Evolutionary conservation across 768 basidiomycete species (phyloP), one percentile per base, ranked within the genome.

Genomic region (Amylocystis lapponica): DNA sequence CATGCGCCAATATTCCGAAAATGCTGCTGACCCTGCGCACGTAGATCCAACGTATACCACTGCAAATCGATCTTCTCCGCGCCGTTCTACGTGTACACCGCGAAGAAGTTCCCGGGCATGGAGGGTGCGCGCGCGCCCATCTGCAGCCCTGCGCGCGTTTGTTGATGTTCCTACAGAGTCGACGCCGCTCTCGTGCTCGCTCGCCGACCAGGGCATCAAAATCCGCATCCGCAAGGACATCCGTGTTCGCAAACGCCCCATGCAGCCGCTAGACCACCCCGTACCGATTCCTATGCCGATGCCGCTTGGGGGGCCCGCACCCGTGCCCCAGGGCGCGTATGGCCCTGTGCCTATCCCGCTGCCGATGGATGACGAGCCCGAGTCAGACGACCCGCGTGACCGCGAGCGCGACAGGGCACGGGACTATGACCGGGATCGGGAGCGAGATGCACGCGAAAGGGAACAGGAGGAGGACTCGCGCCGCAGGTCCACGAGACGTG

Each of bases 41-140:
- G 36, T 61, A 89, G 87, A 12, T 82, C 83, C 54, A 85, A 83
- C 47, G 90, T 95, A 27, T 83, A 82, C 31, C 91, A 93, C 59
- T 94, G 92, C 68, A 89, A 88, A 57, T 86, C 84, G 0, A 90
- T 92, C 45, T 86, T 83, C 63, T 92, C 90, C 0, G 78, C 82
- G 1, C 79, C 87, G 0, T 97, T 97, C 64, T 91, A 93, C 49
- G 94, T 96, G 10, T 96, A 92, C 61, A 92, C 92, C 0, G 89
- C 91, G 13, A 96, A 96, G 74, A 92, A 93, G 65, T 96, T 95
- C 59, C 92, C 93, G 0, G 92, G 93, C 20, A 94, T 94, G 88
- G 88, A 91, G 72, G 84, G 91, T 88, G 51, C 20, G 79, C 65
- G 5, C 21, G 23, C 39, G 36, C 16, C 37, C 27, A 34, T 29